Evolutionary conservation across 1,284 basidiomycete genomes (phyloP), one percentile per base, ranked within the genome.

Genomic region (Ceratobasidium theobromae): DNA sequence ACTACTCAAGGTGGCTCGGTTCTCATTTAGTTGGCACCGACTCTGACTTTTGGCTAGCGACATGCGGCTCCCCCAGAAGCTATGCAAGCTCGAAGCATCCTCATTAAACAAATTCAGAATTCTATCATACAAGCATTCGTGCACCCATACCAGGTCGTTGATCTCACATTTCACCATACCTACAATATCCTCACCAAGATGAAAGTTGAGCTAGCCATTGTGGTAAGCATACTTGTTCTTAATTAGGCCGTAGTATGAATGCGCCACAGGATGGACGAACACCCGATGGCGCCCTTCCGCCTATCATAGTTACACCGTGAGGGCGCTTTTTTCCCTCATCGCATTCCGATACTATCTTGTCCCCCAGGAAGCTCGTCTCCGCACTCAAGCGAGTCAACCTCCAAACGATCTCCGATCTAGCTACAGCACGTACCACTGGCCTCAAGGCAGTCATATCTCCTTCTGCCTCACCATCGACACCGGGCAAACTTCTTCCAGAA

Each of bases 21-120:
- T 46, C 27, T 53, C 16, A 12, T 11, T 27, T 21, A 18, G 9
- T 8, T 9, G 30, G 11, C 4, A 16, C 14, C 25, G 28, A 18
- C 23, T 38, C 38, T 57, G 28, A 64, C 49, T 21, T n/a, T 18
- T 6, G 27, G n/a, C 23, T 53, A 64, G 60, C 60, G 60, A 14
- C 60, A 64, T 45, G 60, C 60, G 23, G 60, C 60, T 16, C 49
- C 60, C 32, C 49, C 60, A n/a, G 60, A 64, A n/a, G 60, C 49
- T 6, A 18, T 64, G 12, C 60, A 64, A 14, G 60, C 60, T 11
- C 33, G 60, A 11, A 49, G 53, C 16, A 49, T 64, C 16, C 28
- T 64, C 4, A 23, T 64, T 8, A 64, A 64, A 27, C 60, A 64
- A 38, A 27, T 64, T n/a, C 60, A 64, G 43, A 64, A 64, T 25